These are phyloP conservation scores for Biscogniauxia mediterranea DNA, from an alignment of 2,329 filamentous ascomycete species.

Conservation along the genomic window DNA sequence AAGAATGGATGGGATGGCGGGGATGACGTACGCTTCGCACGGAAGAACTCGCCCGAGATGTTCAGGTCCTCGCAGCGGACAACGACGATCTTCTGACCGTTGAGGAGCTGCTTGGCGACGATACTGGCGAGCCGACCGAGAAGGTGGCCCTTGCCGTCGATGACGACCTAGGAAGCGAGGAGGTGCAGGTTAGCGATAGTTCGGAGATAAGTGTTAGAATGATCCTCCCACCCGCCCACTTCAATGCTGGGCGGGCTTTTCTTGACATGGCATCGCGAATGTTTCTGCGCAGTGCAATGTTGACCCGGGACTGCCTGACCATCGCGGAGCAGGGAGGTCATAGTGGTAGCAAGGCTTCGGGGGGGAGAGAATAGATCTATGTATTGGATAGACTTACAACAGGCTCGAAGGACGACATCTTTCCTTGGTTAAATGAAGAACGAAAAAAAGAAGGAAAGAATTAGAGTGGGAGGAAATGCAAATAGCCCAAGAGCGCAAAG, in stretches of 20 bases:
- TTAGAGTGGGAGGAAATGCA: slow-evolving; percentile 17
- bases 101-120: slow-evolving; percentile 98
- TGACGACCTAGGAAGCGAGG: slow-evolving; percentile 70
- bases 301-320: too few relatives aligned
- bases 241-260: too few relatives aligned
- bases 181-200: slow-evolving; percentile 33
- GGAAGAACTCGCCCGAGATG: slow-evolving; percentile 99
- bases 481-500: slow-evolving; percentile 31
- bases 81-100: slow-evolving; percentile 98
- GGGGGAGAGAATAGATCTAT: too few relatives aligned
- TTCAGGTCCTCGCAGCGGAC: slow-evolving; percentile 99
- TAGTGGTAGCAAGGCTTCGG: too few relatives aligned
- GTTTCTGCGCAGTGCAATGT: too few relatives aligned
- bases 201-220: background rate
- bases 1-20: background rate
- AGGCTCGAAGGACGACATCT: slow-evolving; percentile 69
- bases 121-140: slow-evolving; percentile 98
- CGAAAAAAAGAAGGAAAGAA: slow-evolving; percentile 26
- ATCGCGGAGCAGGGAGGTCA: too few relatives aligned
- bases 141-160: slow-evolving; percentile 99
- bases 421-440: slow-evolving; percentile 36
- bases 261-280: too few relatives aligned
- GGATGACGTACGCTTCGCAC: slow-evolving; percentile 91
- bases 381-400: slow-evolving; percentile 56
- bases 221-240: too few relatives aligned